A percentile compares a stretch with the other conserved stretches of the same genome.
Conservation (phyloP, 306 rosid genomes). For the Lathyrus oleraceus region DNA sequence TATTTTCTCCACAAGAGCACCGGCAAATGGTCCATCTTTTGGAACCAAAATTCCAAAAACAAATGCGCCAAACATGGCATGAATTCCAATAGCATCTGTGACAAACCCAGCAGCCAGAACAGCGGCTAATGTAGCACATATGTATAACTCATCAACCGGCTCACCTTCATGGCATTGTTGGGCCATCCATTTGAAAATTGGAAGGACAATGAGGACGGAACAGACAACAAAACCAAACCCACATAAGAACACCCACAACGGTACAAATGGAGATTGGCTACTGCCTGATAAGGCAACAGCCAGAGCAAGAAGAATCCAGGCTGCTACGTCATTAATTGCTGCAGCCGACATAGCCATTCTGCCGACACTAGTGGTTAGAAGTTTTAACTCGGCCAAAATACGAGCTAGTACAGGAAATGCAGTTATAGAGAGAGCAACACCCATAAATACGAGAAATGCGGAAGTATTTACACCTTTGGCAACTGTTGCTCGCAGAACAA, state of each 20-base stretch:
- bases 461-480: constrained; percentile 57
- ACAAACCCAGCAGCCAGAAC: constrained; percentile 80
- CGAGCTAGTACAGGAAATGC: constrained; percentile 94
- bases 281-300: constrained; percentile 76
- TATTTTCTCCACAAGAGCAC: constrained; percentile 75
- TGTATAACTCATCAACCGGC: constrained; percentile 63
- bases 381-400: constrained; percentile 84
- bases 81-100: constrained; percentile 86
- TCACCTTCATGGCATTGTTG: constrained; percentile 71
- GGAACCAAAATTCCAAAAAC: constrained; percentile 76
- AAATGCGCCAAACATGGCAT: constrained; percentile 91
- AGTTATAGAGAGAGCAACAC: constrained; percentile 86
- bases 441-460: constrained; percentile 83
- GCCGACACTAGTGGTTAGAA: constrained; percentile 78
- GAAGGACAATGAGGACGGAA: constrained; percentile 47
- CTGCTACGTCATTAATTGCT: constrained; percentile 86
- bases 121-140: constrained; percentile 65
- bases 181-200: constrained; percentile 66
- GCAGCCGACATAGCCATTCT: constrained; percentile 92
- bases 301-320: constrained; percentile 92
- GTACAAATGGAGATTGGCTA: constrained; percentile 56
- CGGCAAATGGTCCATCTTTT: constrained; percentile 71
- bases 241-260: constrained; percentile 75
- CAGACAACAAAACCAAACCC: constrained; percentile 63
- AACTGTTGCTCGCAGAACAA: constrained; percentile 58